These are phyloP conservation scores for Lathyrus aphaca DNA, from an alignment of 306 rosid species.

Conservation along the genomic window DNA sequence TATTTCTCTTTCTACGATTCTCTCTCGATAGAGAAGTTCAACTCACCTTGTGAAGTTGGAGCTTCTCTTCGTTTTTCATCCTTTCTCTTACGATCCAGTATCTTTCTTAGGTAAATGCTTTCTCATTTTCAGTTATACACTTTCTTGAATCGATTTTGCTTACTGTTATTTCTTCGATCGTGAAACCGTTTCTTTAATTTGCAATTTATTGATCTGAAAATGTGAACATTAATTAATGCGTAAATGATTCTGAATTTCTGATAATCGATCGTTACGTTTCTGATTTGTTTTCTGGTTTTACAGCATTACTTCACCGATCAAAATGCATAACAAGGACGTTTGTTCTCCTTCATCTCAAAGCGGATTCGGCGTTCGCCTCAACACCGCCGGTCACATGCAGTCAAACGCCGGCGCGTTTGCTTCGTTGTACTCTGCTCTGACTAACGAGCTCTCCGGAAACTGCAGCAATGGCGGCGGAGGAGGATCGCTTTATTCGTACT, in stretches of 20 bases:
- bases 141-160: conserved; percentile 33
- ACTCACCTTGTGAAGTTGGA: conserved; percentile 36
- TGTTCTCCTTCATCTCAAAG: conserved; percentile 46
- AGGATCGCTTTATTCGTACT: conserved; percentile 38
- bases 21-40: conserved; percentile 11
- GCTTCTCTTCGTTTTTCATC: conserved; percentile 7
- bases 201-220: conserved; percentile 14
- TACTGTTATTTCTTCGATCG: background rate
- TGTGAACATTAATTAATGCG: background rate
- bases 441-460: conserved; percentile 40
- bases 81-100: background rate
- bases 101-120: background rate
- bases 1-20: conserved; percentile 43
- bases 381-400: conserved; percentile 42
- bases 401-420: conserved; percentile 38
- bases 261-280: background rate
- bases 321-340: conserved; percentile 59
- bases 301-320: conserved; percentile 26
- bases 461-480: conserved; percentile 33
- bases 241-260: conserved; percentile 9
- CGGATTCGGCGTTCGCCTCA: conserved; percentile 45
- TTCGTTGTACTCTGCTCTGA: conserved; percentile 55
- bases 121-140: background rate
- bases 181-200: background rate
- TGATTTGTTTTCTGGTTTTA: conserved; percentile 15